Evolutionary conservation across 2,329 filamentous ascomycete genomes (phyloP), one percentile per base, ranked within the genome.

Genomic region (Coleophoma eucalyptorum): DNA sequence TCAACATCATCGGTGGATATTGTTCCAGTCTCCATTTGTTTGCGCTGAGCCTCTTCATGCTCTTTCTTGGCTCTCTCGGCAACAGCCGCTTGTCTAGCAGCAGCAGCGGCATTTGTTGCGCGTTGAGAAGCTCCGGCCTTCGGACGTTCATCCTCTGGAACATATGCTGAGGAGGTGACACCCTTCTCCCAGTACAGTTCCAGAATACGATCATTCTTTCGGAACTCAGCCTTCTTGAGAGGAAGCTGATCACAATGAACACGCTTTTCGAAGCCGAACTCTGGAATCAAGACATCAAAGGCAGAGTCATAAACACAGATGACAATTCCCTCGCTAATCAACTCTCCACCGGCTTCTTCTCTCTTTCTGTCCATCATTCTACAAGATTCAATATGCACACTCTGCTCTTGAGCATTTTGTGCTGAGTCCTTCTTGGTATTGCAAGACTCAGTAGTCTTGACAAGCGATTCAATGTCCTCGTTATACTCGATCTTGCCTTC

Each of bases 171-270:
- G 56, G 92, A 97, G 26, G 93, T 90, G 7, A 97, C 91, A 43
- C 94, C 94, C 81, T 97, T 99, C 84, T 99, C 94, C 94, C 94
- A 99, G 78, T 97, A 99, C 15, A 99, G 81, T 72, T 99, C 94
- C 43, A 99, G 79, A 31, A 97, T 83, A 50, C 94, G 85, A 74
- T 92, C 90, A 67, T 96, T 91, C 79, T 97, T 97, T 71, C 95
- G 86, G 73, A 94, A 99, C 68, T 99, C 94, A n/a, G 94, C 94
- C 79, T 99, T 99, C 81, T 97, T 93, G 60, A 99, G 76, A 31
- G 94, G 94, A 67, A 99, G 79, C 76, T 99, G 94, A 66, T 99
- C 94, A 67, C 94, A 99, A 73, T 99, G 94, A 48, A 99, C 94
- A 58, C 94, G 90, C 83, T 99, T 99, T 78, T 99, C 94, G 61